Evolutionary conservation across 2,329 filamentous ascomycete species (phyloP), one percentile per base, ranked within the genome.

Genomic region (Fusarium sp.): DNA sequence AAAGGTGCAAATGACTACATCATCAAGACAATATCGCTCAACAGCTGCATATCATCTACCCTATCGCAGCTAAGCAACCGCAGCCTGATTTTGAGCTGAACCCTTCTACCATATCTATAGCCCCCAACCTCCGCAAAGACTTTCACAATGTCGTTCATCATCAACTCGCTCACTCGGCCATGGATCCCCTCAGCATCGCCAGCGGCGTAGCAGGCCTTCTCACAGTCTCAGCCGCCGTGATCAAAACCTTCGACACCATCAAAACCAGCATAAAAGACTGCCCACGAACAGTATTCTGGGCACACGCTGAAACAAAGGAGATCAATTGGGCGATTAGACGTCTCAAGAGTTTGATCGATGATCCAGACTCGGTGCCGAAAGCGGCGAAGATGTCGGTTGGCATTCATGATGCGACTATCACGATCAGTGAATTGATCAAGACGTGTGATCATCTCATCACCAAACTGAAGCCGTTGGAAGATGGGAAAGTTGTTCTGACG

Each of bases 121-220:
- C 31, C 47, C 45, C 47, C 63, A 69, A 39, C 24, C 47, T 58
- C 26, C 42, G 6, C 48, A 41, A 39, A n/a, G 26, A 7, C 35
- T 35, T 28, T 48, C 17, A 12, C 41, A 42, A 28, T 15, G n/a
- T 7, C 35, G 5, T 54, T 49, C 22, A 7, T 54, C 24, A 4
- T 22, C 39, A n/a, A 12, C 13, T 9, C 14, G 6, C 24, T 5
- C 24, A 13, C 13, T 14, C 17, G 5, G 7, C 26, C 33, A 70
- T 70, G 67, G 67, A 70, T 8, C 45, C 66, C 13, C 67, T 70
- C 18, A 70, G 67, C 8, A 42, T 70, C 24, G 66, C 58, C 47
- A 70, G 67, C 36, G 67, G 67, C 3, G 36, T 70, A 31, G 67
- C 66, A 28, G 67, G 66, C 22, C 66, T 70, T 2, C 51, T 70